Base-by-base conservation (phyloP, 768 basidiomycete genomes). In the Boletus sp. region DNA sequence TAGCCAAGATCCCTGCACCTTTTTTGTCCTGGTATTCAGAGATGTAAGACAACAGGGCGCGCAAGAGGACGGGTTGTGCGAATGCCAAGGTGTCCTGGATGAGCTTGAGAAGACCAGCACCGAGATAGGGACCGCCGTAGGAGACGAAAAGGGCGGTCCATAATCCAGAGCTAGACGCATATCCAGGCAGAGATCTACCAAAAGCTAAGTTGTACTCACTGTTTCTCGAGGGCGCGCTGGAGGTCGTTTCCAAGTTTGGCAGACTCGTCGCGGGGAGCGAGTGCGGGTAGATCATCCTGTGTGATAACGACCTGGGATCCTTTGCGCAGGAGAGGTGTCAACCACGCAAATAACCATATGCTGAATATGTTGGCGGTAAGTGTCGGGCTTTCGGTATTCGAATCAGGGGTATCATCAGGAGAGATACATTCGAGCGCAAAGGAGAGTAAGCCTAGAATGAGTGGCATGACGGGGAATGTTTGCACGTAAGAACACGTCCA, bases 51-150 rank as follows among this genome's bases (percentile, higher is more conserved):
- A 98, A 76, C 5, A 98, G 74, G 63, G 83, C 78, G 7, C 90
- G 83, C 23, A 98, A 80, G 2, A 97, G 77, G 65, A 93, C 87
- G 0, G 96, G 96, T 65, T 98, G 95, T 7, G 83, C 68, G 71
- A 97, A 98, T 0, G 84, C 83, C 19, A 98, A 74, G 27, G 75
- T 72, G 65, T 98, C 96, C 66, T 94, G 91, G 1, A 79, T 32
- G n/a, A 89, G 54, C 71, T 96, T 97, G 45, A 95, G 75, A 21
- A 66, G 44, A 0, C 76, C 80, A 0, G 88, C 90, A 30, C 77
- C 58, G 2, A 76, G 72, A 58, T 88, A 96, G 0, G 90, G 88
- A 1, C 81, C 76, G 0, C 95, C 96, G 60, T 90, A 98, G 0
- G 94, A 82, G 7, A 80, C 60, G 42, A 83, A 83, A 14, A 98